Evolutionary conservation across 2,329 filamentous ascomycete species (phyloP).

Genomic region (Knufia petricola): DNA sequence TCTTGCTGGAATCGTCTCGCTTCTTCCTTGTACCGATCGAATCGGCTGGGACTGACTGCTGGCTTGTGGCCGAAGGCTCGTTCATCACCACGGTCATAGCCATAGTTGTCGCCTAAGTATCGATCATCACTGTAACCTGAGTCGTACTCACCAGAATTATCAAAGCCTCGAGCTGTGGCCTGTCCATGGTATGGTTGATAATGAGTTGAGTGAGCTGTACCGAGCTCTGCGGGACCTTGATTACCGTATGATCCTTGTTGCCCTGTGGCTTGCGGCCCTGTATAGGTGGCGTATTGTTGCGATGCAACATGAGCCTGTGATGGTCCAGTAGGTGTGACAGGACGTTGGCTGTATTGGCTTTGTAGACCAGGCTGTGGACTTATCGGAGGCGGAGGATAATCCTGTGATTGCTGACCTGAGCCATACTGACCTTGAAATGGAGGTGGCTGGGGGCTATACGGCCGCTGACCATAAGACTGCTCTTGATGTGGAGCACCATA

Average conservation of each 20-base stretch:
- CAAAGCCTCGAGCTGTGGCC: constrained; percentile 16
- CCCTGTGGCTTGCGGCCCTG: constrained; percentile 1
- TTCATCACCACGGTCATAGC: constrained; percentile 31
- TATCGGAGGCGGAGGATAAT: not conserved
- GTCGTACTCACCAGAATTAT: constrained; percentile 10
- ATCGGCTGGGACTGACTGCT: constrained; percentile 25
- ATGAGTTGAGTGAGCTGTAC: constrained; percentile 12
- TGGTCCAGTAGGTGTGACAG: not conserved
- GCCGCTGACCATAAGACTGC: not conserved
- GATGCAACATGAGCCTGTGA: not conserved
- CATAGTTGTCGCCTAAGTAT: constrained; percentile 15
- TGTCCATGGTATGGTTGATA: constrained; percentile 15
- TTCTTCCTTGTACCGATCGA: constrained; percentile 25
- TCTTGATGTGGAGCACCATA: constrained; percentile 2
- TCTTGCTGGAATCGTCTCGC: constrained; percentile 15
- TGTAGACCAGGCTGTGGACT: constrained; percentile 1
- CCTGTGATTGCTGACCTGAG: not conserved
- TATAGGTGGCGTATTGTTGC: constrained; percentile 4
- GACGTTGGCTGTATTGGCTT: not conserved
- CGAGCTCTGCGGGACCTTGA: constrained; percentile 14
- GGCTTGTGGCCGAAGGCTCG: constrained; percentile 22
- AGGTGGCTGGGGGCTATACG: constrained; percentile 1
- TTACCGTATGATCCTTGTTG: constrained; percentile 13
- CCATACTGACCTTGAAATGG: not conserved
- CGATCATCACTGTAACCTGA: constrained; percentile 35